A percentile compares a stretch with the other conserved stretches of the same genome.
Evolutionary conservation across 2,329 filamentous ascomycete species (phyloP).

Genomic region (Lachnellula suecica): DNA sequence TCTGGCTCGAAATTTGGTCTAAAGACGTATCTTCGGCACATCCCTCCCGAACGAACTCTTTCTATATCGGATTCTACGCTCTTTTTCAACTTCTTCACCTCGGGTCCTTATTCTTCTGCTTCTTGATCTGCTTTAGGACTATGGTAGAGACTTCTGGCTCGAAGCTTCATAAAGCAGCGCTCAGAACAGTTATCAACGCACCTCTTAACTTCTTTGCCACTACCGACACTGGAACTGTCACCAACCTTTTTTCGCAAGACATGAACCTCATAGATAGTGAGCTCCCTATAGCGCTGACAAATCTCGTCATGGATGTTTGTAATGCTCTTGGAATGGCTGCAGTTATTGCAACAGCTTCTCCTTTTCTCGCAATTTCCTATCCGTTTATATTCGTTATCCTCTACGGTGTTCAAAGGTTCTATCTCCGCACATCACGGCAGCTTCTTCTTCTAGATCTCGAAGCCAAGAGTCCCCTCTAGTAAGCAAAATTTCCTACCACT

Average conservation of each 20-base stretch:
- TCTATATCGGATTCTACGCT: constrained; percentile 13
- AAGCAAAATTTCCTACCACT: background rate
- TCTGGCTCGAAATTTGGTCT: constrained; percentile 5
- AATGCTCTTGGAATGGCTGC: constrained; percentile 4
- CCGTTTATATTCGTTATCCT: constrained; percentile 37
- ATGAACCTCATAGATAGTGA: constrained; percentile 24
- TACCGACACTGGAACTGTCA: constrained; percentile 38
- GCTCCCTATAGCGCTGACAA: constrained; percentile 12
- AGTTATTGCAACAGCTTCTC: constrained; percentile 26
- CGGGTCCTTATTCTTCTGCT: background rate
- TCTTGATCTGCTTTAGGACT: constrained; percentile 32
- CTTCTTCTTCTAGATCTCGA: constrained; percentile 46
- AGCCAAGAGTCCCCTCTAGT: constrained; percentile 39
- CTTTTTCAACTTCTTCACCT: constrained; percentile 1
- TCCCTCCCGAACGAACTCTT: constrained; percentile 2
- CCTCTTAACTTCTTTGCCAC: constrained; percentile 45
- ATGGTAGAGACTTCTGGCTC: background rate
- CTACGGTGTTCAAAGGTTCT: constrained; percentile 37
- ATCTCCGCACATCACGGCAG: constrained; percentile 46
- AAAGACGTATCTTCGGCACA: background rate
- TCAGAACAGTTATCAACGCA: constrained; percentile 45
- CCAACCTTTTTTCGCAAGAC: constrained; percentile 17
- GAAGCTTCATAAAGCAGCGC: constrained; percentile 8
- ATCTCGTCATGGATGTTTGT: constrained; percentile 39
- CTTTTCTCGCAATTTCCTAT: constrained; percentile 40